Percentiles rank a stretch among this genome's conserved stretches.
Conservation (phyloP, 2,329 filamentous ascomycete species). For the Moelleriella libera region DNA sequence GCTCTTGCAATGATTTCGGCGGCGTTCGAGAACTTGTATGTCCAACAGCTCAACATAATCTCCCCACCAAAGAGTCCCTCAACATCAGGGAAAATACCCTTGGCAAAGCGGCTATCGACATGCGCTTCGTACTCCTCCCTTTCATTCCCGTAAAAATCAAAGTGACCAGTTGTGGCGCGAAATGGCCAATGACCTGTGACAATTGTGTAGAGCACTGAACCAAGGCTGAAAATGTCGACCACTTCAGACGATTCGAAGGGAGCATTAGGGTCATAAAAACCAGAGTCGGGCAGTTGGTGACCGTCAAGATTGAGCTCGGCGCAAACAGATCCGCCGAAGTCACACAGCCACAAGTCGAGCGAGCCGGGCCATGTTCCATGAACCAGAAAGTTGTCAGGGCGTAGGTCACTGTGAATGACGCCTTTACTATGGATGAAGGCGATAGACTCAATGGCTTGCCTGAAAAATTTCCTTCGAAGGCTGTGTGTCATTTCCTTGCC, state of each 20-base stretch:
- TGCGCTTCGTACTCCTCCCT: conserved; percentile 5
- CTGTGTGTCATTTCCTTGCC: conserved; percentile 1
- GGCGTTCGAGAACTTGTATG: not conserved
- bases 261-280: conserved; percentile 7
- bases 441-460: conserved; percentile 15
- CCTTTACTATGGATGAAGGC: conserved; percentile 14
- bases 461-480: conserved; percentile 10
- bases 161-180: conserved; percentile 3
- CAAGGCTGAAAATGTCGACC: conserved; percentile 8
- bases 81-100: conserved; percentile 5
- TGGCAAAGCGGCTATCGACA: conserved; percentile 5
- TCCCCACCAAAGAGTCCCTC: conserved; percentile 2
- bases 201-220: conserved; percentile 9
- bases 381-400: conserved; percentile 17
- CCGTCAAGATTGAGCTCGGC: conserved; percentile 11
- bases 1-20: not conserved
- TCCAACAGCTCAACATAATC: conserved; percentile 5
- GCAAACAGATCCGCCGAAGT: conserved; percentile 17
- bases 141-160: conserved; percentile 3
- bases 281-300: conserved; percentile 5
- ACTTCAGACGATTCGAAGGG: conserved; percentile 1
- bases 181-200: conserved; percentile 7
- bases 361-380: conserved; percentile 8
- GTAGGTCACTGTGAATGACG: conserved; percentile 18
- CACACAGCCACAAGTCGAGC: conserved; percentile 15